These are phyloP conservation scores for Puccinia brachypodii DNA, from an alignment of 1,284 basidiomycete genomes.

Conservation along the genomic window DNA sequence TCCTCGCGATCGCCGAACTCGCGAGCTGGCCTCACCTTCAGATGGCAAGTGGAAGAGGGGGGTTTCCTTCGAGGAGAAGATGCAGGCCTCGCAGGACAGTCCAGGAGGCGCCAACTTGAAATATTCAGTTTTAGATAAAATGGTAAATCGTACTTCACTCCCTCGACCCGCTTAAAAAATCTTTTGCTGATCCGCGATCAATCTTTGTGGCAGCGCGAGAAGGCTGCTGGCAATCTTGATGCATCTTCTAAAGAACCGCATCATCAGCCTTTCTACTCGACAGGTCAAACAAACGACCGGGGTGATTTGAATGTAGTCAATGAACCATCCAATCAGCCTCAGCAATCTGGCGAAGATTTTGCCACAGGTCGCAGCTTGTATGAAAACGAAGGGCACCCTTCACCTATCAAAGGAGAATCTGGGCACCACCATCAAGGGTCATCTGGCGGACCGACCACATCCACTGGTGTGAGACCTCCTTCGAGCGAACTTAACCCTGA, in stretches of 20 bases:
- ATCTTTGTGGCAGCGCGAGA: constrained; percentile 22
- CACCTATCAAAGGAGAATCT: not conserved
- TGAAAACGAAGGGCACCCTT: not conserved
- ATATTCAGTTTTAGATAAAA: constrained; percentile 43
- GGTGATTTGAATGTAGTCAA: not conserved
- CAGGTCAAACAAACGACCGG: not conserved
- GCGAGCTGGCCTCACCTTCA: constrained; percentile 24
- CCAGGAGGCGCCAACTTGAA: constrained; percentile 11
- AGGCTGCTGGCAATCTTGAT: constrained; percentile 36
- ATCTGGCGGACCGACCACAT: not conserved
- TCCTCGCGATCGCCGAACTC: constrained; percentile 31
- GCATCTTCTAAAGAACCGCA: constrained; percentile 7
- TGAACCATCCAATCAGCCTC: constrained; percentile 4
- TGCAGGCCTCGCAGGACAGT: constrained; percentile 5
- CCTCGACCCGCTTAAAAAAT: not conserved
- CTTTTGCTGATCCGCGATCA: not conserved
- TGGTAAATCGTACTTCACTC: constrained; percentile 20
- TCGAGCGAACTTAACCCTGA: constrained; percentile 27
- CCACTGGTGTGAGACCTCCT: not conserved
- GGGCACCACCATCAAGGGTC: not conserved
- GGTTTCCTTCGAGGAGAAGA: constrained; percentile 39
- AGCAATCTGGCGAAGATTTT: not conserved
- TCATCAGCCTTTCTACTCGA: not conserved
- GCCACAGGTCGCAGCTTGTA: not conserved
- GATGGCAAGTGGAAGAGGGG: constrained; percentile 47